Evolutionary conservation across 441 rosid genomes (phyloP), one percentile per base, ranked within the genome.

Genomic region (Erodium texanum): DNA sequence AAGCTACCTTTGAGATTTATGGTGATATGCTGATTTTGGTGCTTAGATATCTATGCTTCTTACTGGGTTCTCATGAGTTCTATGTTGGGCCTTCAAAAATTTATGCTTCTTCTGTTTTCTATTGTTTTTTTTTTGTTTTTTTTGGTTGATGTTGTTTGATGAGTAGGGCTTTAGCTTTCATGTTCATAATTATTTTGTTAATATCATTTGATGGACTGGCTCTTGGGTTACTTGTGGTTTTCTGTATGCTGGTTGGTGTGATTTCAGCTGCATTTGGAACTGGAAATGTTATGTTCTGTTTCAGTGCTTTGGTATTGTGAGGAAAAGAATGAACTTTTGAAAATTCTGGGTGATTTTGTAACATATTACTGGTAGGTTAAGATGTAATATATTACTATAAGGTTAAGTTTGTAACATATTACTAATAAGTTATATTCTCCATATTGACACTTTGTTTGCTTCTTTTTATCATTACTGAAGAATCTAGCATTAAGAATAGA

Each of bases 401-500:
- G 36, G 36, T 32, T 32, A 32, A 32, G 36, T 32, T 32, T 5
- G 36, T 32, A 32, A 5, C 7, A 27, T 27, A 32, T 32, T 2
- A 32, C 36, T 5, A 32, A 0, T 32, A 32, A 7, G 36, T 32
- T 32, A 32, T 32, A 32, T 52, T 16, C 59, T 52, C 20, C 59
- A 52, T 52, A 52, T n/a, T 52, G 8, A 52, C 9, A 16, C 0
- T 63, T 72, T 66, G 27, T 66, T 62, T 50, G 68, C 18, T n/a
- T 24, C 59, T 24, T 68, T 4, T 69, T 2, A n/a, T 12, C 22
- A 32, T 66, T 54, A 9, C 34, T 66, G 72, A 54, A 82, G 85
- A 71, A 76, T 77, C 76, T 64, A 72, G 72, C 56, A 68, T 79
- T 66, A 62, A 74, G 7, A 83, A 71, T 24, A 79, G 74, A 69